phyloP scores from a whole-genome alignment of 2,329 filamentous ascomycete genomes.

The Fusarium nelsonii region DNA sequence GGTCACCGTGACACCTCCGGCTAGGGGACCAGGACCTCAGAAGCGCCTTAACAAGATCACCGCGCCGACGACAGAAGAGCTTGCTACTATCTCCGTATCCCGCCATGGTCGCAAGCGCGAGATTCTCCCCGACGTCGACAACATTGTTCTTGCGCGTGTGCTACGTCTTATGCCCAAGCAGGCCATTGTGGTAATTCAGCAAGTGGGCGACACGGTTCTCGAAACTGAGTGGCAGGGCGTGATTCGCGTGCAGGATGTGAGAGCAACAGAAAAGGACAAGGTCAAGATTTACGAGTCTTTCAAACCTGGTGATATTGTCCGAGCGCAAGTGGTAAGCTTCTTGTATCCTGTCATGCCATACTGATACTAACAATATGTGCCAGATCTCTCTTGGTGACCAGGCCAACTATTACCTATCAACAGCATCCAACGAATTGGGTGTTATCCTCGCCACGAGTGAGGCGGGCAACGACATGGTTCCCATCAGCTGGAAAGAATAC shows the following conservation, averaged over 20 bases:
- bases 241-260: constrained; percentile 89
- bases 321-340: constrained; percentile 79
- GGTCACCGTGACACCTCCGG: constrained; percentile 67
- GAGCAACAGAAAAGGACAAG: constrained; percentile 95
- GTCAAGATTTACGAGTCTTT: constrained; percentile 93
- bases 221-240: constrained; percentile 87
- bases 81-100: constrained; percentile 69
- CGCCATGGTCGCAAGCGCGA: constrained; percentile 68
- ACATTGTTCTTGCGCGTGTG: constrained; percentile 85
- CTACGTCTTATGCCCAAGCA: constrained; percentile 87
- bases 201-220: constrained; percentile 78
- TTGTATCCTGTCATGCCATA: not conserved
- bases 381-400: constrained; percentile 93
- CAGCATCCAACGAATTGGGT: constrained; percentile 89
- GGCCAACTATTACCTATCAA: constrained; percentile 94
- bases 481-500: constrained; percentile 96
- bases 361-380: constrained; percentile 6
- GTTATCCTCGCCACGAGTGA: constrained; percentile 95
- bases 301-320: constrained; percentile 90
- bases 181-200: constrained; percentile 86
- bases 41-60: constrained; percentile 72
- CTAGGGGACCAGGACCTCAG: constrained; percentile 62
- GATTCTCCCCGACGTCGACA: constrained; percentile 84
- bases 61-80: constrained; percentile 57
- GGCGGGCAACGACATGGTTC: constrained; percentile 89